These are phyloP conservation scores for Gastrolobium villosum DNA, from an alignment of 306 rosid genomes.

Conservation along the genomic window DNA sequence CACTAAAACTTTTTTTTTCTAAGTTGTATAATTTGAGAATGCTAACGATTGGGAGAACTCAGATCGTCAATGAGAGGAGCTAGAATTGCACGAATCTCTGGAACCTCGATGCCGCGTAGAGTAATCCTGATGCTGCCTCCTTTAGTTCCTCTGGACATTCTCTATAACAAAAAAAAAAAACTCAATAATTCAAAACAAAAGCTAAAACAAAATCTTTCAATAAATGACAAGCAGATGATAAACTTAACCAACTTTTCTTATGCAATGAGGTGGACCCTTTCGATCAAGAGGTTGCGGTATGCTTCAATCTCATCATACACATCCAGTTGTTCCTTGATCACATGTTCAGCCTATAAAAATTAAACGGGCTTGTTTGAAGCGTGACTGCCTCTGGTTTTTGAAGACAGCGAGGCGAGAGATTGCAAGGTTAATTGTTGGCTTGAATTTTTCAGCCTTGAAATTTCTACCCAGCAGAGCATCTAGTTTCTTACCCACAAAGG, in stretches of 20 bases:
- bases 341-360: slow-evolving; percentile 73
- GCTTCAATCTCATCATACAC: slow-evolving; percentile 76
- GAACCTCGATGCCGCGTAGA: slow-evolving; percentile 83
- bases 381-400: slow-evolving; percentile 71
- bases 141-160: slow-evolving; percentile 83
- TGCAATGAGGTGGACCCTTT: slow-evolving; percentile 82
- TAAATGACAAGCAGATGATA: background rate
- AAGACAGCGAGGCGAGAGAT: slow-evolving; percentile 79
- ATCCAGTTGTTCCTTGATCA: slow-evolving; percentile 86
- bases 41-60: too few species aligned
- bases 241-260: slow-evolving; percentile 66
- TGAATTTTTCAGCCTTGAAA: slow-evolving; percentile 70
- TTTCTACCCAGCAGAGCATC: slow-evolving; percentile 75
- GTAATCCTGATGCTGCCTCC: slow-evolving; percentile 78
- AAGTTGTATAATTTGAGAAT: too few species aligned
- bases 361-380: slow-evolving; percentile 61
- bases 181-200: background rate
- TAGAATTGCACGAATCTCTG: slow-evolving; percentile 72
- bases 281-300: slow-evolving; percentile 72
- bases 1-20: too few species aligned
- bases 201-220: background rate
- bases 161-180: slow-evolving; percentile 49
- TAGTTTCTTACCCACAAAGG: slow-evolving; percentile 87
- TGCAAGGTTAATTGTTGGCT: slow-evolving; percentile 63
- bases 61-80: too few species aligned